Evolutionary conservation across 1,139 yeast genomes (phyloP), one percentile per base, ranked within the genome.

Genomic region (Lizanozyma gosingica): DNA sequence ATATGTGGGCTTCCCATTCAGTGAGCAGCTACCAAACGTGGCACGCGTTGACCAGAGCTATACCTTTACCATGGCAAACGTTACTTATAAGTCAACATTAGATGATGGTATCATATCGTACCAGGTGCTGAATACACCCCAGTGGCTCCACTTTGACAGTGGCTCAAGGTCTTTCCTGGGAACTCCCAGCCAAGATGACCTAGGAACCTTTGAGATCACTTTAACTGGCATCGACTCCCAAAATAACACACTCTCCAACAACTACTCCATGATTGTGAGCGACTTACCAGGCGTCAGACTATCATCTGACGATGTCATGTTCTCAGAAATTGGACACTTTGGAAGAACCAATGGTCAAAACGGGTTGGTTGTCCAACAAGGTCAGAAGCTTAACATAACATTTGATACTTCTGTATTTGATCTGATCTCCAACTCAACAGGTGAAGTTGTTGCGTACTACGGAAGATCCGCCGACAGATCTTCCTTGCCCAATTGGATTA

Each of bases 401-500:
- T 86, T 92, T 52, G 76, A 78, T 39, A 56, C 63, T 18, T 65
- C 72, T 41, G 73, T 82, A 9, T 90, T 88, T 52, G 61, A 60
- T 43, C 52, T 63, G 41, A 57, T 70, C 43, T 47, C 66, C 2
- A 62, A 73, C 22, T 68, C 78, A 15, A 61, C 67, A 27, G 56
- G 70, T 38, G 55, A 67, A 11, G 75, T 82, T 32, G 63, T 73
- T 17, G 80, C 82, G n/a, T 87, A 83, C 62, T 84, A 85, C 53
- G 96, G 96, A n/a, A 74, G 85, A 47, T 78, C 92, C 15, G 65
- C 71, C 16, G 86, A 86, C 55, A 77, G 92, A 55, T 75, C 95
- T 1, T 94, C 98, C 1, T 70, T 92, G 41, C 98, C 99, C 18
- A 81, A 77, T 52, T 92, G 98, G 98, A 65, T 88, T 40, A 59